These are phyloP conservation scores for Smittium mucronatum DNA, from an alignment of 371 early-diverging fungal genomes.

Conservation along the genomic window DNA sequence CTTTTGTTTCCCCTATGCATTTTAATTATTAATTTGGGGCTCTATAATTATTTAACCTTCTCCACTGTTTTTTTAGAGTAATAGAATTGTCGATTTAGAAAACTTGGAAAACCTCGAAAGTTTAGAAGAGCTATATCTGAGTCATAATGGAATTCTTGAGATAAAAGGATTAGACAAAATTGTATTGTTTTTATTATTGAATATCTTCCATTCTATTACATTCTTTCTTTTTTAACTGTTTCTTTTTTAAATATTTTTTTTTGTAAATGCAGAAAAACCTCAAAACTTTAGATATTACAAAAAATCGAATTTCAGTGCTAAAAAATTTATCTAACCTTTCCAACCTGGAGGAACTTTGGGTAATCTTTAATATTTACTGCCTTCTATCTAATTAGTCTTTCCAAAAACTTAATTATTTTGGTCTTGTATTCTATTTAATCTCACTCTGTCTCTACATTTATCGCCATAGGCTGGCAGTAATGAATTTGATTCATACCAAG, in stretches of 20 bases:
- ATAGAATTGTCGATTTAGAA: conserved; percentile 60
- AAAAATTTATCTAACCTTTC: conserved; percentile 58
- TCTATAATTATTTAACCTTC: not conserved
- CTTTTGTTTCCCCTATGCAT: not conserved
- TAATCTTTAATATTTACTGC: conserved; percentile 19
- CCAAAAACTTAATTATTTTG: too few relatives aligned
- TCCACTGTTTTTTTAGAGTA: conserved; percentile 34
- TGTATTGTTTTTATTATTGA: not conserved
- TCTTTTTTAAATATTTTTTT: not conserved
- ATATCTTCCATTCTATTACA: not conserved
- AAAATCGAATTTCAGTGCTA: conserved; percentile 62
- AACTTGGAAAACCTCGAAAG: conserved; percentile 53
- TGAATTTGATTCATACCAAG: conserved; percentile 58
- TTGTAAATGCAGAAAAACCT: conserved; percentile 21
- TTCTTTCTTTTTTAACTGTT: not conserved
- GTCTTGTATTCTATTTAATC: too few relatives aligned
- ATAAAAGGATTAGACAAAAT: conserved; percentile 72
- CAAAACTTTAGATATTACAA: conserved; percentile 64
- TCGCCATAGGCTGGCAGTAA: conserved; percentile 62
- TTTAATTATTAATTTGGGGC: too few relatives aligned
- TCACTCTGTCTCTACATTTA: too few relatives aligned
- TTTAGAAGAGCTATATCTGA: conserved; percentile 79
- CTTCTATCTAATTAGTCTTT: not conserved
- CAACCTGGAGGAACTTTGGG: conserved; percentile 82
- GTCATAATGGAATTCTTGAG: conserved; percentile 69